Evolutionary conservation across 1,284 basidiomycete species (phyloP).

Genomic region (Phylloporus sp.): DNA sequence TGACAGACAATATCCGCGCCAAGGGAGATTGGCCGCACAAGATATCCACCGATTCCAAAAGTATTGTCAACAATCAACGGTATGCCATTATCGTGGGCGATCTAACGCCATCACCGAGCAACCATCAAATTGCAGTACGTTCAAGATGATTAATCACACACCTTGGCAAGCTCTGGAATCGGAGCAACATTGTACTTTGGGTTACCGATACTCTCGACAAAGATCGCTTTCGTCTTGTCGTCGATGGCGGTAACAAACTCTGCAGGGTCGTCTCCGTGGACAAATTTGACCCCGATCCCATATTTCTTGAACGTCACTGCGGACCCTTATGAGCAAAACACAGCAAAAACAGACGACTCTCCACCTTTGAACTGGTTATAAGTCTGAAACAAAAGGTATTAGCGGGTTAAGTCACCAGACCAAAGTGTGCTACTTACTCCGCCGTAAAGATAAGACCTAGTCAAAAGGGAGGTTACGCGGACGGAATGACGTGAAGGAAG

Average conservation of each 20-base stretch:
- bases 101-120: constrained; percentile 26
- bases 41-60: constrained; percentile 75
- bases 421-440: constrained; percentile 53
- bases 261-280: constrained; percentile 67
- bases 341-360: constrained; percentile 2
- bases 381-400: constrained; percentile 50
- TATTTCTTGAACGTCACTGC: constrained; percentile 80
- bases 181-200: constrained; percentile 76
- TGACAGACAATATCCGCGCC: constrained; percentile 82
- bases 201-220: constrained; percentile 86
- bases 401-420: background rate
- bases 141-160: too few species aligned
- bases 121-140: too few species aligned
- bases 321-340: background rate
- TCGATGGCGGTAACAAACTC: constrained; percentile 80
- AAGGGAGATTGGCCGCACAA: constrained; percentile 72
- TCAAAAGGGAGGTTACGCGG: background rate
- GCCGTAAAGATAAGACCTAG: constrained; percentile 70
- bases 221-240: constrained; percentile 79
- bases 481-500: background rate
- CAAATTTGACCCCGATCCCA: constrained; percentile 83
- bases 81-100: constrained; percentile 77
- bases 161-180: constrained; percentile 78
- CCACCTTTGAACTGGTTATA: constrained; percentile 90
- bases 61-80: constrained; percentile 90